Conservation (phyloP, 23 red algal species). For the Gracilaria vermiculophylla region DNA sequence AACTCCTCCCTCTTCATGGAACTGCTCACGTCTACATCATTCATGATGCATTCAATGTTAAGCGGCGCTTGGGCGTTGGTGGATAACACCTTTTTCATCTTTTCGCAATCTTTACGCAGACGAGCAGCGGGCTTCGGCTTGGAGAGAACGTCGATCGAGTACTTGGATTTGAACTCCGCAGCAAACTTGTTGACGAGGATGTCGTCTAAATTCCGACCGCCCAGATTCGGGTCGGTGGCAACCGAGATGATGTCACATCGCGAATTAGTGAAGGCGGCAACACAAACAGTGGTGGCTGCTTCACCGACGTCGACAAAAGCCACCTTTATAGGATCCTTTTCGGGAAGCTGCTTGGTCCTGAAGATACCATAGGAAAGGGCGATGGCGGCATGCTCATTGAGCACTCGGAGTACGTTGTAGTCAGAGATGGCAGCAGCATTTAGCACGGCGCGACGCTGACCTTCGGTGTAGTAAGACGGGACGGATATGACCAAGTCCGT, state of each 20-base stretch:
- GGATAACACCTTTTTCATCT: constrained; percentile 90
- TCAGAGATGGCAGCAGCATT: constrained; percentile 85
- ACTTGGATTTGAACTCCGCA: constrained; percentile 70
- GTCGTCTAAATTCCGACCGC: constrained; percentile 90
- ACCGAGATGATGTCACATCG: constrained; percentile 73
- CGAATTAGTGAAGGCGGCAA: constrained; percentile 78
- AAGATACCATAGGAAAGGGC: constrained; percentile 97
- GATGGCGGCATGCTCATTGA: constrained; percentile 92
- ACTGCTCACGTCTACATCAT: constrained; percentile 90
- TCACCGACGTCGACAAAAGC: constrained; percentile 95
- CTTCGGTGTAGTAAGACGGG: constrained; percentile 91
- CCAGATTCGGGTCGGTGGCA: constrained; percentile 78
- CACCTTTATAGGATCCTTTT: constrained; percentile 86
- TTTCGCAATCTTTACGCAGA: constrained; percentile 82
- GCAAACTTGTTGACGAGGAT: constrained; percentile 83
- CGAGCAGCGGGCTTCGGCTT: constrained; percentile 68
- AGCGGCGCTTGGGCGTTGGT: constrained; percentile 77
- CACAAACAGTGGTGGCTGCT: constrained; percentile 75
- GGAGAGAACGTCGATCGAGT: constrained; percentile 74
- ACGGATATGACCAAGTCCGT: constrained; percentile 87
- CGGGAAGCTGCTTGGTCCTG: constrained; percentile 85
- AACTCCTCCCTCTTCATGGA: constrained; percentile 69
- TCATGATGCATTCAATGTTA: constrained; percentile 98
- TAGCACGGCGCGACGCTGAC: constrained; percentile 80
- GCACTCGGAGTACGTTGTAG: constrained; percentile 77